phyloP scores from a whole-genome alignment of 805 yeast species.

The Saccharomycopsis amapae region DNA sequence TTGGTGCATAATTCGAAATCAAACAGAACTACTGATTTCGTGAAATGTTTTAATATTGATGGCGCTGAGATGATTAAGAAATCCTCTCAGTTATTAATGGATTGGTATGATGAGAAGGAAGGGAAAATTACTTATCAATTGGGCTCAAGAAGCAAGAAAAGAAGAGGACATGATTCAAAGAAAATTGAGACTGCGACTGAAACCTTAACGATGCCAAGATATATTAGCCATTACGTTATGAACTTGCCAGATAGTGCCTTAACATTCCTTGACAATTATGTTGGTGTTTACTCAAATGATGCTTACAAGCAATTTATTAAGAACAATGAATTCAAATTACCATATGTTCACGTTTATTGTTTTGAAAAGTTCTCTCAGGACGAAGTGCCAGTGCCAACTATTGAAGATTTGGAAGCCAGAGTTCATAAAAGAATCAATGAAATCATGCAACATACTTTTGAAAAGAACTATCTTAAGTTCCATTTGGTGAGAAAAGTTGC shows the following conservation, averaged over 20 bases:
- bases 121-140: conserved; percentile 32
- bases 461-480: conserved; percentile 46
- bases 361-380: conserved; percentile 81
- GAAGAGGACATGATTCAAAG: conserved; percentile 23
- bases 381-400: conserved; percentile 58
- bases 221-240: conserved; percentile 77
- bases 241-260: conserved; percentile 92
- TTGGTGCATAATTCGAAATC: conserved; percentile 53
- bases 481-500: conserved; percentile 92
- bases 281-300: conserved; percentile 54
- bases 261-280: conserved; percentile 67
- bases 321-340: conserved; percentile 46
- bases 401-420: conserved; percentile 60
- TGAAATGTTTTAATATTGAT: conserved; percentile 62
- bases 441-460: conserved; percentile 39
- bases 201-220: conserved; percentile 41
- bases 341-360: conserved; percentile 81
- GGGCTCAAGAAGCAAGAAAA: conserved; percentile 26
- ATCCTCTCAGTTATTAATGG: conserved; percentile 45
- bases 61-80: conserved; percentile 73
- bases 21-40: conserved; percentile 58
- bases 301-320: conserved; percentile 32
- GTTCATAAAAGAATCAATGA: conserved; percentile 48
- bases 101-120: conserved; percentile 37
- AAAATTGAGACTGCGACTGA: conserved; percentile 25